Conservation (phyloP, 2,329 filamentous ascomycete species). For the Ascochyta clinopodiicola region DNA sequence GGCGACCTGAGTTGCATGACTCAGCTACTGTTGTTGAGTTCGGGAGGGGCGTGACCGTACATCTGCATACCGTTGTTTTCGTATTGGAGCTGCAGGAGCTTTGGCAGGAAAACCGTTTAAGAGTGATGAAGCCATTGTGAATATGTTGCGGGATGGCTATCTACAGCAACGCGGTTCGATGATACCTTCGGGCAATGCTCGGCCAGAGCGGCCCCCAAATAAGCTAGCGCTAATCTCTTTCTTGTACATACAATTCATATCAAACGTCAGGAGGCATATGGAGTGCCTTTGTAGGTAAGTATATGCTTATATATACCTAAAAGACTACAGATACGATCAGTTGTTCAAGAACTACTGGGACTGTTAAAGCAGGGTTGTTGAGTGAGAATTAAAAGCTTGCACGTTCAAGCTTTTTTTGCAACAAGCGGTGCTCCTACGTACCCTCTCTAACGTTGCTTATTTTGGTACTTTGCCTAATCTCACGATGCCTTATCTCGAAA, state of each 20-base stretch:
- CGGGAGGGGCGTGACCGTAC: constrained; percentile 1
- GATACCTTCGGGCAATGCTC: background rate
- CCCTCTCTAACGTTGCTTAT: too few relatives aligned
- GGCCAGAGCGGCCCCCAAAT: background rate
- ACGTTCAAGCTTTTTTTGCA: too few relatives aligned
- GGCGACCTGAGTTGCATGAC: constrained; percentile 33
- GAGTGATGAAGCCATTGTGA: constrained; percentile 8
- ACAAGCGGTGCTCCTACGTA: too few relatives aligned
- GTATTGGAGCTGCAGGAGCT: constrained; percentile 6
- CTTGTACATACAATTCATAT: background rate
- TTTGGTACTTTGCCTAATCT: too few relatives aligned
- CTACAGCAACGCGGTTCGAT: background rate
- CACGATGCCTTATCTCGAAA: too few relatives aligned
- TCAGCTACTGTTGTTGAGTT: background rate
- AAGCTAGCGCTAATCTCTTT: background rate
- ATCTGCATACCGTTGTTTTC: constrained; percentile 13
- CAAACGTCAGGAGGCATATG: too few relatives aligned
- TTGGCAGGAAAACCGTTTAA: background rate
- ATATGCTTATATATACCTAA: too few relatives aligned
- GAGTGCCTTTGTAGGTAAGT: too few relatives aligned
- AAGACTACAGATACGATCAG: too few relatives aligned
- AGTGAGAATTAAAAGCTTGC: too few relatives aligned
- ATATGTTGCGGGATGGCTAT: background rate
- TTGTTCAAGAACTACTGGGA: too few relatives aligned
- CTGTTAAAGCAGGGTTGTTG: too few relatives aligned